A percentile compares a stretch with the other conserved stretches of the same genome.
Evolutionary conservation across 768 basidiomycete species (phyloP).

Genomic region (Suillus fuscotomentosus): DNA sequence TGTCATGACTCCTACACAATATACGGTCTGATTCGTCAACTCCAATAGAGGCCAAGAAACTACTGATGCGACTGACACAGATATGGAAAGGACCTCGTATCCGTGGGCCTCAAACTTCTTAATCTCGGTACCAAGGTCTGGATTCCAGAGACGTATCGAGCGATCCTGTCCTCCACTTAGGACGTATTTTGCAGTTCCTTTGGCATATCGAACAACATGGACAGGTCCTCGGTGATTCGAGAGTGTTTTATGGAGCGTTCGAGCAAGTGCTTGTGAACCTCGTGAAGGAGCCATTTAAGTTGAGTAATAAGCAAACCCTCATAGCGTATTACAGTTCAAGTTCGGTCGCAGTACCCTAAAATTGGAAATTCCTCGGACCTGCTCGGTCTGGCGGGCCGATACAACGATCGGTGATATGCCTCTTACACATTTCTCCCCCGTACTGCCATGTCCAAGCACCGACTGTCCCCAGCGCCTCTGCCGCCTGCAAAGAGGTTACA

Average conservation of each 20-base stretch:
- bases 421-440: not conserved
- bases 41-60: not conserved
- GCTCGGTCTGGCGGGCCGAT: not conserved
- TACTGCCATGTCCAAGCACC: slow-evolving; percentile 48
- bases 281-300: slow-evolving; percentile 50
- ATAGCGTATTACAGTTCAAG: too few species aligned
- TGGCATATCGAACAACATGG: slow-evolving; percentile 89
- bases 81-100: slow-evolving; percentile 89
- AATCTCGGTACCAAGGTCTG: slow-evolving; percentile 81
- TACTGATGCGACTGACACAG: slow-evolving; percentile 59
- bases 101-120: slow-evolving; percentile 91
- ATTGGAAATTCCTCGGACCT: not conserved
- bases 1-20: slow-evolving; percentile 75
- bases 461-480: slow-evolving; percentile 45
- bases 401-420: slow-evolving; percentile 3
- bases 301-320: not conserved
- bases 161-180: slow-evolving; percentile 95
- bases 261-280: slow-evolving; percentile 51
- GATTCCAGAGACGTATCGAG: slow-evolving; percentile 89
- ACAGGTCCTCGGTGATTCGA: slow-evolving; percentile 78
- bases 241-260: slow-evolving; percentile 64
- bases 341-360: not conserved
- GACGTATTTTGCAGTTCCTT: slow-evolving; percentile 83
- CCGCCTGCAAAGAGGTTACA: slow-evolving; percentile 61
- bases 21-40: not conserved